Evolutionary conservation across 305 asterid genomes (phyloP), one percentile per base, ranked within the genome.

Genomic region (Fraxinus xanthoxyloides): DNA sequence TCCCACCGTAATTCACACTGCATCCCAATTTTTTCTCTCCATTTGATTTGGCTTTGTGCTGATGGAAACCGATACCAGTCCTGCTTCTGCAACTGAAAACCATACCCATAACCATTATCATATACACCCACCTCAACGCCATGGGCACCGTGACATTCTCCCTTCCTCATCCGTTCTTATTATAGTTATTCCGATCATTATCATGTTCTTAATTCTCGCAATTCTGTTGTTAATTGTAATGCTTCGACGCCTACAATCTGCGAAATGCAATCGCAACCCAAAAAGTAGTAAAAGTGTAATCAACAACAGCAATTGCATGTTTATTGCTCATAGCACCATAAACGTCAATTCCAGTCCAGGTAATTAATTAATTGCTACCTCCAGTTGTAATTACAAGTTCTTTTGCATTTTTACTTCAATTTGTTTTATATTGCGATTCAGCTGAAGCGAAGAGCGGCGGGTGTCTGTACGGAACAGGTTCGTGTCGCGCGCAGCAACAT

Each of bases 91-190:
- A 72, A 9, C 67, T 3, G 65, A 32, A 12, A 86, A 74, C 54
- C 80, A 83, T 34, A 67, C 67, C 56, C 80, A 75, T 17, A 46
- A 54, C 67, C 83, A 77, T 35, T 84, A 76, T 26, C 85, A 76
- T 30, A 32, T 38, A 7, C 79, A 81, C 7, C 74, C 36, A 10
- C 82, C 79, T 38, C 81, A 80, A 32, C 13, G 78, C 7, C 81
- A 54, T 10, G 40, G 32, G 26, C 77, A 85, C 46, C 85, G 83
- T 72, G 90, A 83, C 12, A 43, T 85, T 21, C 77, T 90, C 76
- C 88, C 93, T 30, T 87, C 92, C 0, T 87, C 95, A 8, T 84
- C 93, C 35, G 84, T 90, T 81, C 93, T 94, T n/a, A 35, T 92
- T 56, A 85, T 92, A 43, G 74, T 86, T 75, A 85, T 92, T 61